Percentiles rank a stretch among this genome's conserved stretches.
Evolutionary conservation across 805 yeast species (phyloP).

Genomic region (Wickerhamomyces bovis): DNA sequence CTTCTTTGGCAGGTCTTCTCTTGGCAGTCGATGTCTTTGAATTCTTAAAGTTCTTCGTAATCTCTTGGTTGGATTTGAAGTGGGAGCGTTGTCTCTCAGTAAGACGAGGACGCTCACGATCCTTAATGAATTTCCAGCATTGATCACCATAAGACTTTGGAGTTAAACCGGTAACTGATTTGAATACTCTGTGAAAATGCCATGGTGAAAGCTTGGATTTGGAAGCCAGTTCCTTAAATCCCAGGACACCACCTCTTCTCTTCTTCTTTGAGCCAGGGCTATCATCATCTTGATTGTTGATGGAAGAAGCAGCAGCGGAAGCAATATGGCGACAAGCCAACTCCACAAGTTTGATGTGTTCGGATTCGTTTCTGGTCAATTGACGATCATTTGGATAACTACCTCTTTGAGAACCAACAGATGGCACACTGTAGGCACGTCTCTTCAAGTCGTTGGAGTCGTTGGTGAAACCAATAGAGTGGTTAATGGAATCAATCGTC

Average conservation of each 20-base stretch:
- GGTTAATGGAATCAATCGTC: slow-evolving; percentile 51
- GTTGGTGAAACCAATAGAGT: slow-evolving; percentile 45
- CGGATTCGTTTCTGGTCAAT: slow-evolving; percentile 55
- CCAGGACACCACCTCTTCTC: slow-evolving; percentile 73
- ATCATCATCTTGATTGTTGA: slow-evolving; percentile 19
- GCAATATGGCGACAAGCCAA: slow-evolving; percentile 82
- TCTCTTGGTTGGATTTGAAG: slow-evolving; percentile 18
- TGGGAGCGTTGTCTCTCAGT: slow-evolving; percentile 17
- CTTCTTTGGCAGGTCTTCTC: slow-evolving; percentile 6
- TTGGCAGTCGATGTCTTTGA: slow-evolving; percentile 3
- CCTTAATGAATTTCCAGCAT: slow-evolving; percentile 57
- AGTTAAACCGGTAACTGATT: slow-evolving; percentile 78
- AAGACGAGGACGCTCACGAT: slow-evolving; percentile 18
- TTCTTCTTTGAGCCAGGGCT: slow-evolving; percentile 34
- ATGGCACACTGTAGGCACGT: slow-evolving; percentile 20
- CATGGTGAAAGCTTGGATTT: slow-evolving; percentile 80
- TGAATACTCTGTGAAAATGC: slow-evolving; percentile 91
- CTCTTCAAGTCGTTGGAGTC: slow-evolving; percentile 20
- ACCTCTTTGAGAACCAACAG: slow-evolving; percentile 9
- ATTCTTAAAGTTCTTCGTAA: slow-evolving; percentile 10
- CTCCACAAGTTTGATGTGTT: slow-evolving; percentile 63
- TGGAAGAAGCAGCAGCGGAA: slow-evolving; percentile 59
- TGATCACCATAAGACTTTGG: slow-evolving; percentile 87
- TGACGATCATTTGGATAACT: slow-evolving; percentile 14
- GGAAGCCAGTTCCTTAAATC: slow-evolving; percentile 82